A percentile compares a stretch with the other conserved stretches of the same genome.
Evolutionary conservation across 2,329 filamentous ascomycete genomes (phyloP).

Genomic region (Fusarium papillatum): DNA sequence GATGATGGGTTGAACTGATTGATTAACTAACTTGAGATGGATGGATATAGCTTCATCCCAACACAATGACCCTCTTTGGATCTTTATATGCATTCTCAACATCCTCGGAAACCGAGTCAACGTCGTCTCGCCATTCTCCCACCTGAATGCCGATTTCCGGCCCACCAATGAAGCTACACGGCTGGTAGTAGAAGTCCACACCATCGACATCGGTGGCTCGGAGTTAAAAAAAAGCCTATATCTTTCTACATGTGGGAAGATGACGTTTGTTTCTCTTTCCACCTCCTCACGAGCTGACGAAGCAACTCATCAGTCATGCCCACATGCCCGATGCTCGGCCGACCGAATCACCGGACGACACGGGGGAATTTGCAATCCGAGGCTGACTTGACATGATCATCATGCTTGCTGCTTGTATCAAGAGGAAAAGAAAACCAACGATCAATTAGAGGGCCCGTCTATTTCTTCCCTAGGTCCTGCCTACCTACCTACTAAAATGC

Average conservation of each 20-base stretch:
- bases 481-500: not conserved
- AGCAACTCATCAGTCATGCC: not conserved
- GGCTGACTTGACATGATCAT: not conserved
- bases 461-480: not conserved
- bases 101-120: slow-evolving; percentile 34
- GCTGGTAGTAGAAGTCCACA: not conserved
- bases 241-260: not conserved
- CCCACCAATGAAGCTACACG: slow-evolving; percentile 30
- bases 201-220: slow-evolving; percentile 26
- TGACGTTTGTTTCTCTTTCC: not conserved
- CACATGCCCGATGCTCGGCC: slow-evolving; percentile 30
- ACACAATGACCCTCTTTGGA: not conserved
- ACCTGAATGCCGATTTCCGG: slow-evolving; percentile 15
- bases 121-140: slow-evolving; percentile 19
- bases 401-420: not conserved
- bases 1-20: not conserved
- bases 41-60: not conserved
- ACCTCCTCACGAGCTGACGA: slow-evolving; percentile 9
- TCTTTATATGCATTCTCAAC: slow-evolving; percentile 1
- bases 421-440: not conserved
- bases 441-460: not conserved
- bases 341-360: slow-evolving; percentile 9
- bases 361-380: slow-evolving; percentile 8
- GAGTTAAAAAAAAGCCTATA: slow-evolving; percentile 17
- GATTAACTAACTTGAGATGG: not conserved